Conservation (phyloP, 164 flowering plant genomes). For the Piper longum region DNA sequence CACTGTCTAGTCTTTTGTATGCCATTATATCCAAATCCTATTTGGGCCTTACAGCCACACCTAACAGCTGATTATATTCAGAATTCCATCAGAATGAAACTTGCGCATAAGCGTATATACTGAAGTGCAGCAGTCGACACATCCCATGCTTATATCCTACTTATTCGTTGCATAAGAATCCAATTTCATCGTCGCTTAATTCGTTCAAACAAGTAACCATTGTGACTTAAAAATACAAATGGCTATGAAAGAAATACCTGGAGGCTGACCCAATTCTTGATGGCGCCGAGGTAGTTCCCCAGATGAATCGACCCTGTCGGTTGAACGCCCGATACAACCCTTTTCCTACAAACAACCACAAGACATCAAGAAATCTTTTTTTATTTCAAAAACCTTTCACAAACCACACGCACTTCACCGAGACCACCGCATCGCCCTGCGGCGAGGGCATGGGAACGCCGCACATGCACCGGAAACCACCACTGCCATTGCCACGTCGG, state of each 20-base stretch:
- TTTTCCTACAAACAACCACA: constrained; percentile 41
- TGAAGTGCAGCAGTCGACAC: too few relatives aligned
- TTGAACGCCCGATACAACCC: constrained; percentile 93
- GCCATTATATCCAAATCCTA: too few relatives aligned
- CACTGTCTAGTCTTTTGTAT: too few relatives aligned
- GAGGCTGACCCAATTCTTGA: constrained; percentile 77
- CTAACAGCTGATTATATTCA: too few relatives aligned
- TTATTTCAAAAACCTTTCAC: neutral
- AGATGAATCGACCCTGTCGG: constrained; percentile 91
- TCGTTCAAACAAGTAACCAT: too few relatives aligned
- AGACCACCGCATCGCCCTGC: neutral
- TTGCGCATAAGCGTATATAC: too few relatives aligned
- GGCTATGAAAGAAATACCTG: constrained; percentile 37
- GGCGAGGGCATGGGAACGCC: neutral
- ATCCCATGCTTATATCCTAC: too few relatives aligned
- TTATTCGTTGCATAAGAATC: too few relatives aligned
- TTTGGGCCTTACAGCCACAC: too few relatives aligned
- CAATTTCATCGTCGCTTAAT: too few relatives aligned
- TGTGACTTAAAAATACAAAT: too few relatives aligned
- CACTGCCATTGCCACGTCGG: neutral
- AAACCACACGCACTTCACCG: neutral
- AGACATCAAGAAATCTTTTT: neutral
- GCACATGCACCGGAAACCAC: neutral
- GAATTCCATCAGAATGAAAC: too few relatives aligned
- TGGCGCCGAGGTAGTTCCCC: constrained; percentile 95